A percentile compares a stretch with the other conserved stretches of the same genome.
Conservation (phyloP, 768 basidiomycete genomes). For the Russula lepida region DNA sequence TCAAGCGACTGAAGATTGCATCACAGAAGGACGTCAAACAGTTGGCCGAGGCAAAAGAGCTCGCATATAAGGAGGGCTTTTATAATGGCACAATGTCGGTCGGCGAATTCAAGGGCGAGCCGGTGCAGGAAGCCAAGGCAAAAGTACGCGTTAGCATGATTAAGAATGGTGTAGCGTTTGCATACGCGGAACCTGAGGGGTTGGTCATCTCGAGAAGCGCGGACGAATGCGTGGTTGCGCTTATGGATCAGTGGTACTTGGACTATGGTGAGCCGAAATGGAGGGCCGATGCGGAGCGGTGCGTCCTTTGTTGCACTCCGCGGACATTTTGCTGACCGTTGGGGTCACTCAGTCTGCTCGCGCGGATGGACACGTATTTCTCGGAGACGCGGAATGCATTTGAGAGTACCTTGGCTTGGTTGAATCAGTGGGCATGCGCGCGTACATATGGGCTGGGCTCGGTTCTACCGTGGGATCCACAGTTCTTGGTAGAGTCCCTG, state of each 20-base stretch:
- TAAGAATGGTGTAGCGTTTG: conserved; percentile 63
- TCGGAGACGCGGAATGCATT: conserved; percentile 90
- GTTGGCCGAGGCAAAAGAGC: conserved; percentile 92
- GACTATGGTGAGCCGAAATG: conserved; percentile 92
- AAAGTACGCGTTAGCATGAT: conserved; percentile 85
- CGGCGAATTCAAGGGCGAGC: conserved; percentile 83
- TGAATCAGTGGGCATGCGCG: conserved; percentile 99
- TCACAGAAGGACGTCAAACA: conserved; percentile 92
- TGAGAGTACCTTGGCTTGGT: conserved; percentile 86
- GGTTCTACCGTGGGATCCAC: conserved; percentile 91
- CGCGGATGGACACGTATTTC: conserved; percentile 83
- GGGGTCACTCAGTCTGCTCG: conserved; percentile 48
- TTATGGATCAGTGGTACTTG: conserved; percentile 99
- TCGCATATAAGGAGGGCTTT: conserved; percentile 98
- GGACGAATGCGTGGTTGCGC: conserved; percentile 97
- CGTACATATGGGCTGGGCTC: conserved; percentile 94
- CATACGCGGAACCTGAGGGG: conserved; percentile 94
- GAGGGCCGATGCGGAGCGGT: conserved; percentile 82
- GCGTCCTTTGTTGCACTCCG: conserved; percentile 25
- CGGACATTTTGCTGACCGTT: neutral
- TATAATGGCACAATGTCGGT: conserved; percentile 87
- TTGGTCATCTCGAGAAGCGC: conserved; percentile 80
- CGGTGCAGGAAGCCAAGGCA: conserved; percentile 85
- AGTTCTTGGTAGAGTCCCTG: conserved; percentile 92
- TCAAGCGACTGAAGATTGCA: conserved; percentile 87